Evolutionary conservation across 176 grass and related monocot genomes (phyloP).

Genomic region (Guadua angustifolia): DNA sequence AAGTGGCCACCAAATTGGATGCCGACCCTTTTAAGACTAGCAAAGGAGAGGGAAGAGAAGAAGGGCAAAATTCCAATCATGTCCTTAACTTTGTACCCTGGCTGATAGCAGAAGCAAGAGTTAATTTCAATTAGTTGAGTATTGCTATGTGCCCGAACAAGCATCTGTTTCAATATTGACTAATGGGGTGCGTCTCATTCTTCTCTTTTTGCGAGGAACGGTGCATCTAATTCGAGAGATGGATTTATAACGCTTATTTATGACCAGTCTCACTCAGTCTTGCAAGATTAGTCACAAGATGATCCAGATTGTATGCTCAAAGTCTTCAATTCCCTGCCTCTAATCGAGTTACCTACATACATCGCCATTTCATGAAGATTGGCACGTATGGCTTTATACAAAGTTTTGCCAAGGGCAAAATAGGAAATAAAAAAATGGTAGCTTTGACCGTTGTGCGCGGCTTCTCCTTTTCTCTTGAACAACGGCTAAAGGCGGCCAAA

Average conservation of each 20-base stretch:
- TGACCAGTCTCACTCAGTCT: neutral
- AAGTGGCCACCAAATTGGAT: conserved; percentile 33
- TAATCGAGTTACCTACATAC: neutral
- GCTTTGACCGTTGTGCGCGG: conserved; percentile 4
- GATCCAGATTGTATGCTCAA: neutral
- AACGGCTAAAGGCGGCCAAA: conserved; percentile 12
- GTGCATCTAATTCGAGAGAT: neutral
- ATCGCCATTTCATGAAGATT: neutral
- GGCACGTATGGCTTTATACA: neutral
- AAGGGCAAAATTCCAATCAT: neutral
- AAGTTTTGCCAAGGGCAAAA: conserved; percentile 31
- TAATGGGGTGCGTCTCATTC: neutral
- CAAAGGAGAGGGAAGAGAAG: neutral
- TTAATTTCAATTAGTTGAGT: neutral
- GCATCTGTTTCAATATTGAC: neutral
- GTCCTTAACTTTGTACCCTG: neutral
- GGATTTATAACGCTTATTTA: no score
- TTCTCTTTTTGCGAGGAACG: neutral
- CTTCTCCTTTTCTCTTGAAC: conserved; percentile 9
- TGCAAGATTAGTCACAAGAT: neutral
- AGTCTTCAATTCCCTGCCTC: neutral
- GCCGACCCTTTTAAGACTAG: neutral
- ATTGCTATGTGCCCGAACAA: neutral
- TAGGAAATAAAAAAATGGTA: conserved; percentile 4
- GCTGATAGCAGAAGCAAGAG: neutral